Evolutionary conservation across 805 yeast genomes (phyloP).

Genomic region (Candida awuae): DNA sequence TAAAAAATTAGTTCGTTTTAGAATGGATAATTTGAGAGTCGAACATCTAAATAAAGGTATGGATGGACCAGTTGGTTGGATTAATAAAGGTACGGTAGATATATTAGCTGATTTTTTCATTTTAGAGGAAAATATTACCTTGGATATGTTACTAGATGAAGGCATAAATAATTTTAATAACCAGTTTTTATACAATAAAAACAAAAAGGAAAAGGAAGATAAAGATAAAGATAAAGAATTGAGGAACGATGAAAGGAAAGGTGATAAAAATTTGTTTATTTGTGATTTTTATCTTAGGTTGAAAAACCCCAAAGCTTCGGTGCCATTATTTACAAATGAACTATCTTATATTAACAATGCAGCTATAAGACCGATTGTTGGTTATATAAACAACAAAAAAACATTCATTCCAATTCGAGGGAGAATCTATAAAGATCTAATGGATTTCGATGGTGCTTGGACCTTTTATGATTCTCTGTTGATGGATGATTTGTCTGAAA

Average conservation of each 20-base stretch:
- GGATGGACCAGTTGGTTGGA: constrained; percentile 97
- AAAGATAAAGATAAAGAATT: not conserved
- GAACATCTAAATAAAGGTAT: constrained; percentile 88
- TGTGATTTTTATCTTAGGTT: constrained; percentile 74
- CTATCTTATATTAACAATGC: constrained; percentile 90
- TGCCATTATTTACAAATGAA: constrained; percentile 83
- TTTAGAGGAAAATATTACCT: constrained; percentile 41
- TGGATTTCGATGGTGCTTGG: constrained; percentile 95
- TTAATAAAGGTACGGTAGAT: constrained; percentile 83
- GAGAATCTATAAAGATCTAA: constrained; percentile 65
- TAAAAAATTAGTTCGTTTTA: constrained; percentile 57
- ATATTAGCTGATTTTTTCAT: constrained; percentile 86
- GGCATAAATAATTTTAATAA: constrained; percentile 7
- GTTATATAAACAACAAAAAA: constrained; percentile 82
- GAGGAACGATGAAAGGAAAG: constrained; percentile 5
- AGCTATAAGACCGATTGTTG: constrained; percentile 87
- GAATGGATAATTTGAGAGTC: constrained; percentile 78
- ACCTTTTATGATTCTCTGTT: constrained; percentile 83
- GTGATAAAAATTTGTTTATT: constrained; percentile 37
- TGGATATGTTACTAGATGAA: constrained; percentile 31
- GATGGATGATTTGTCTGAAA: constrained; percentile 86
- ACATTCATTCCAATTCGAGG: constrained; percentile 85
- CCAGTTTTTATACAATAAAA: constrained; percentile 6
- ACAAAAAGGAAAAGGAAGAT: not conserved
- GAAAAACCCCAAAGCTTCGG: constrained; percentile 79